Conservation (phyloP, 768 basidiomycete species). For the Galerina marginata region DNA sequence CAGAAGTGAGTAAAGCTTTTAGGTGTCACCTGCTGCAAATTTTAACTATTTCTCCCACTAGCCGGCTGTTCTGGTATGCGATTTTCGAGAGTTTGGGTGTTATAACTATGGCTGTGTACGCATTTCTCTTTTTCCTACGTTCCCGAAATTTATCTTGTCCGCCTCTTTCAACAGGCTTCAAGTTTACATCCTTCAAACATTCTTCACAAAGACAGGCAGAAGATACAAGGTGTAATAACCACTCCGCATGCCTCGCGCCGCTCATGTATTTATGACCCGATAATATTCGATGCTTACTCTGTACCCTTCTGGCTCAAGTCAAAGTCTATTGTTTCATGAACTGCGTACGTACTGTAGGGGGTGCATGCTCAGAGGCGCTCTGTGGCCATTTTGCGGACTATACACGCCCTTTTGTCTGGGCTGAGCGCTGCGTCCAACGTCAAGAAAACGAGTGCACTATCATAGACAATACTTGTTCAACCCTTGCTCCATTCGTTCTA, state of each 20-base stretch:
- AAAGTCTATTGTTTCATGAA: too few relatives aligned
- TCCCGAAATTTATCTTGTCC: background rate
- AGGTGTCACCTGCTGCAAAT: background rate
- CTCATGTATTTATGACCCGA: conserved; percentile 25
- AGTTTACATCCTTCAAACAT: conserved; percentile 92
- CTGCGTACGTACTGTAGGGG: too few relatives aligned
- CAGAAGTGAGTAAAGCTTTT: conserved; percentile 61
- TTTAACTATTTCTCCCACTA: conserved; percentile 32
- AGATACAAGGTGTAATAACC: conserved; percentile 78
- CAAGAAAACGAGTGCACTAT: too few relatives aligned
- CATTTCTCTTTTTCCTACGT: conserved; percentile 18
- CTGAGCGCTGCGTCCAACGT: too few relatives aligned
- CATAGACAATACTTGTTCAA: too few relatives aligned
- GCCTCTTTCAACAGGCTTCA: conserved; percentile 62
- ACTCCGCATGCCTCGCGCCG: background rate
- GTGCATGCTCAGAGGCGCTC: too few relatives aligned
- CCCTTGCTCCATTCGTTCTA: too few relatives aligned
- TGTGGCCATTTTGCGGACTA: too few relatives aligned
- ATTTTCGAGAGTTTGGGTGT: conserved; percentile 80
- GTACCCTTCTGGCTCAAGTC: background rate
- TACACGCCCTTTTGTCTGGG: too few relatives aligned
- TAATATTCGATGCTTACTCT: conserved; percentile 2
- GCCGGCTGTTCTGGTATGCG: conserved; percentile 94
- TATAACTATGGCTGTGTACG: conserved; percentile 88
- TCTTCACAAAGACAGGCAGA: conserved; percentile 94